Base-by-base conservation (phyloP, 2,329 filamentous ascomycete genomes). In the Ramichloridium luteum region DNA sequence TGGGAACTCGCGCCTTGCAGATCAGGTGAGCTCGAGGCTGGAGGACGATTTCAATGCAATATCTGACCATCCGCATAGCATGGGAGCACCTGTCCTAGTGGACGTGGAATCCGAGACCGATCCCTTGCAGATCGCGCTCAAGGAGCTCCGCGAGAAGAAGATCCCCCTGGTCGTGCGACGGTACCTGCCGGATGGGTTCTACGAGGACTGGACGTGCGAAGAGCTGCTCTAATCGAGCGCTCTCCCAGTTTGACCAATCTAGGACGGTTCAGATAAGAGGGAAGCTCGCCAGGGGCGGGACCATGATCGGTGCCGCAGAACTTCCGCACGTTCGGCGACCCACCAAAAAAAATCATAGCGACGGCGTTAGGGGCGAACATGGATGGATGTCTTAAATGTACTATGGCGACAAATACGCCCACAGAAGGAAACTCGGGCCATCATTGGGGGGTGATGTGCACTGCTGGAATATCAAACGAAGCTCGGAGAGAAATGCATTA, bases 151-250 rank as follows among this genome's bases (percentile, higher is more conserved):
- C 43, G 86, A 96, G 66, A 96, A 96, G 73, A 98, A 98, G 72
- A 93, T 98, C 34, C 90, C 90, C 14, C 62, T 98, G 39, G 90
- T 98, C 35, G 82, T 98, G 43, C 75, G 90, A 57, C 75, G 90
- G 54, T 98, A 96, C 63, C 72, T 98, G 55, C 90, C 90, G 13
- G 90, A 98, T 63, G 90, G 90, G 65, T 93, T 74, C 83, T 96
- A 96, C 60, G 90, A 98, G 70, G 90, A 98, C 59, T 98, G 90
- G 90, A 93, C 86, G 20, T 94, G 86, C 62, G 90, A 96, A 62
- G 90, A 98, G 61, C 68, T 96, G 43, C 70, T 93, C 34, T 70
- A 60, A 54, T 28, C 36, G 18, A 28, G 14, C 20, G 9, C n/a
- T n/a, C n/a, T n/a, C n/a, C n/a, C n/a, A n/a, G n/a, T n/a, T n/a